phyloP scores from a whole-genome alignment of 805 yeast species.

The Torulaspora gathmanii region DNA sequence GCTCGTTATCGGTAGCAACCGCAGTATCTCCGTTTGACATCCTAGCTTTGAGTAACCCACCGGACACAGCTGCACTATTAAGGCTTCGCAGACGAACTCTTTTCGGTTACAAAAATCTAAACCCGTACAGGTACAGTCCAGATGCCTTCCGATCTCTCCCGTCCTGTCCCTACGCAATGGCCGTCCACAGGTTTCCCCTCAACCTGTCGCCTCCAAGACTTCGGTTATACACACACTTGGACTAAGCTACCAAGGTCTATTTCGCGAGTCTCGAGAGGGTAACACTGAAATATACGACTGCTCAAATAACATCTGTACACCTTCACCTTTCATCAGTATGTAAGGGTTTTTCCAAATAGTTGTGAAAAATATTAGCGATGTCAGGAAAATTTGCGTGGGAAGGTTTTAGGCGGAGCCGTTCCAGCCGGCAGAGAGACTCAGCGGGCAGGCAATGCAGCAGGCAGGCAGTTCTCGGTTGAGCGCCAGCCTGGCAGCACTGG shows the following conservation, averaged over 20 bases:
- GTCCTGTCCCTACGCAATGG: neutral
- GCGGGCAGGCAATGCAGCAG: no score
- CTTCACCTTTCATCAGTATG: neutral
- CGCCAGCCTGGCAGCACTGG: no score
- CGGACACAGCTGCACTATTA: neutral
- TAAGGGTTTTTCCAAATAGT: no score
- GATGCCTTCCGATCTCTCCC: neutral
- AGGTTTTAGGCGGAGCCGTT: neutral
- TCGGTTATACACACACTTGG: neutral
- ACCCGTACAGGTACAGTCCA: neutral
- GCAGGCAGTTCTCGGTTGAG: no score
- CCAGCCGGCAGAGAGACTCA: neutral
- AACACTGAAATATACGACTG: constrained; percentile 5
- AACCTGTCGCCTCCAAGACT: neutral
- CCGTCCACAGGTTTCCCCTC: neutral
- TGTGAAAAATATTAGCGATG: no score
- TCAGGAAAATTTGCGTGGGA: neutral
- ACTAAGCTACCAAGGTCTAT: neutral
- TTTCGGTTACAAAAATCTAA: neutral
- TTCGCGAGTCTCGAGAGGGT: constrained; percentile 1
- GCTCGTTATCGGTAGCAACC: neutral
- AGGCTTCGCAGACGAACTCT: neutral
- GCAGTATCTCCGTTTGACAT: constrained; percentile 9
- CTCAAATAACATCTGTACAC: constrained; percentile 6
- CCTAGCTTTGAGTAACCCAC: neutral